A percentile compares a stretch with the other conserved stretches of the same genome.
Evolutionary conservation across 2,329 filamentous ascomycete species (phyloP).

Genomic region (Corniculantispora saksenae): DNA sequence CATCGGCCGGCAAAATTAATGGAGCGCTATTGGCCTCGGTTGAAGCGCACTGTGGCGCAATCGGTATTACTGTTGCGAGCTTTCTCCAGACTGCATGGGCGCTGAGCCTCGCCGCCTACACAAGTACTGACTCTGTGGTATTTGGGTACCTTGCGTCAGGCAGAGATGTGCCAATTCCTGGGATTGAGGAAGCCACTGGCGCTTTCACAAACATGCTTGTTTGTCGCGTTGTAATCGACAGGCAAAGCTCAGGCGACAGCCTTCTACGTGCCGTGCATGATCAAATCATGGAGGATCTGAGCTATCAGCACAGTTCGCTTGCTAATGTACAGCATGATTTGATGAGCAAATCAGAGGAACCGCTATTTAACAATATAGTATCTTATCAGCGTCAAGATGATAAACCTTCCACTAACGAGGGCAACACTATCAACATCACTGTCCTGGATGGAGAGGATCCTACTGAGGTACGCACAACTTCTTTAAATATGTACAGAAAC

Average conservation of each 20-base stretch:
- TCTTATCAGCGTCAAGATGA: constrained; percentile 5
- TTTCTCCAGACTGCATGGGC: constrained; percentile 21
- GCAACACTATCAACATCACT: neutral
- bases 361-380: constrained; percentile 9
- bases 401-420: neutral
- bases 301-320: constrained; percentile 8
- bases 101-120: constrained; percentile 21
- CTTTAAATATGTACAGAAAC: neutral
- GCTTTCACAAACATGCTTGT: constrained; percentile 21
- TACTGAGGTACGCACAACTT: neutral
- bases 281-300: constrained; percentile 5
- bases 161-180: constrained; percentile 16
- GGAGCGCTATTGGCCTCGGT: neutral
- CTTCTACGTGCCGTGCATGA: neutral
- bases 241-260: neutral
- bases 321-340: constrained; percentile 5
- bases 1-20: neutral
- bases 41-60: neutral
- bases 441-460: neutral
- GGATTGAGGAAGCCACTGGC: constrained; percentile 16
- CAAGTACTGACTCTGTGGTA: constrained; percentile 17
- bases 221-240: neutral
- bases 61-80: constrained; percentile 17
- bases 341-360: neutral
- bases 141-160: constrained; percentile 22